Base-by-base conservation (phyloP, 306 rosid genomes). In the Pachyrhizus erosus region DNA sequence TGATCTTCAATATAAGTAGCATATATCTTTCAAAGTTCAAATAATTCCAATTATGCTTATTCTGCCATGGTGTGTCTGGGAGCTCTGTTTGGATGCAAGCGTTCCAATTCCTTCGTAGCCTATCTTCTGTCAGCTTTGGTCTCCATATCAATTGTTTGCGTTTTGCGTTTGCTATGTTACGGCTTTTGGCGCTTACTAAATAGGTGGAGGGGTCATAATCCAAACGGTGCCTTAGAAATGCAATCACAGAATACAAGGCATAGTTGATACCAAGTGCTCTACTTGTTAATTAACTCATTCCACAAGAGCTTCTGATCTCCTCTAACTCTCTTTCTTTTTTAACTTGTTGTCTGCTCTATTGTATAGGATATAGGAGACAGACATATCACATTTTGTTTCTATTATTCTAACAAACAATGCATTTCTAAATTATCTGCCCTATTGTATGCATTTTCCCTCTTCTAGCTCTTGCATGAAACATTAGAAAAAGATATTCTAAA, bases 11-110 rank as follows among this genome's bases (percentile, higher is more conserved):
- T 68, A 68, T 46, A 69, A 40, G 23, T 55, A 55, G 24, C 60
- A 43, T 61, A 33, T 49, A 69, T 37, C 5, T 69, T 46, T 26
- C 61, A 18, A 17, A 37, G 1, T 21, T 21, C 64, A 2, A 48
- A 51, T 15, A 37, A 3, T 21, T 21, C 64, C 5, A 48, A 51
- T 15, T 21, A 73, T 79, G 83, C 11, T 6, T 26, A 54, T 64
- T 73, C 48, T 69, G 68, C 62, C 33, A 81, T 87, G 90, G 87
- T 84, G 79, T 87, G 90, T 73, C 70, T 81, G 5, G 89, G 86
- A 49, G 86, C 80, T 48, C 17, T 87, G 52, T 87, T 87, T 81
- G 87, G 90, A 69, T 87, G 90, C 87, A 84, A 6, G 66, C 72
- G 76, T 42, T 84, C 90, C 13, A 81, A 73, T 61, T 67, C 90